Conservation (phyloP, 179 eudicot genomes). For the Nepenthes alata region DNA sequence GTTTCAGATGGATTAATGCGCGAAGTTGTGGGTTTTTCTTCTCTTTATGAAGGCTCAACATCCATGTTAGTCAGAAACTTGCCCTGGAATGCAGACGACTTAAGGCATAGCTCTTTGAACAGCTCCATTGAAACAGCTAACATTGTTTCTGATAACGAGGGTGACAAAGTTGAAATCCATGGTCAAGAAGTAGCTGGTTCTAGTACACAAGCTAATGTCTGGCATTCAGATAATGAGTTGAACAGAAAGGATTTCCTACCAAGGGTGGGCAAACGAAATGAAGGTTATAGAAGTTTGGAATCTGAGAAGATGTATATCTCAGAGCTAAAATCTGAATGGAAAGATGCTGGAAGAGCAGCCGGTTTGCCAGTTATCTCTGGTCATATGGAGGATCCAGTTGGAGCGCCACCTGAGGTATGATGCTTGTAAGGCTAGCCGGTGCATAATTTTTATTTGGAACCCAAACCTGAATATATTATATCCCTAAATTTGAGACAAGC, state of each 20-base stretch:
- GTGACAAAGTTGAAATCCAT: conserved; percentile 40
- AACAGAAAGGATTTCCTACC: conserved; percentile 50
- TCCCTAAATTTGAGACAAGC: too few species aligned
- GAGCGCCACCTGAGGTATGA: conserved; percentile 87
- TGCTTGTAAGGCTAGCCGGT: too few species aligned
- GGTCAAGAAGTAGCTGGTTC: conserved; percentile 28
- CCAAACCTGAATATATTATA: too few species aligned
- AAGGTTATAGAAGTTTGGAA: conserved; percentile 20
- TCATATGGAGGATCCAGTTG: conserved; percentile 43
- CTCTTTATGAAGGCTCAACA: conserved; percentile 26
- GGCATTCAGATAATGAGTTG: conserved; percentile 84
- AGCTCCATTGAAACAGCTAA: conserved; percentile 41
- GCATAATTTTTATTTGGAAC: too few species aligned
- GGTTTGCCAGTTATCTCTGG: conserved; percentile 28
- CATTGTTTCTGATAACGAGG: conserved; percentile 65
- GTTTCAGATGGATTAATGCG: conserved; percentile 77
- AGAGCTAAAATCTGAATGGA: conserved; percentile 24
- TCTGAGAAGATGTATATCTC: conserved; percentile 22
- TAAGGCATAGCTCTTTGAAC: conserved; percentile 30
- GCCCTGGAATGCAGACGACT: conserved; percentile 47
- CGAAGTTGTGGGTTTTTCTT: conserved; percentile 57
- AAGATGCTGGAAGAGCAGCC: conserved; percentile 10
- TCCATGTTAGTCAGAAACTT: conserved; percentile 33
- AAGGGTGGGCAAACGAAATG: conserved; percentile 33
- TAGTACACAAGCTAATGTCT: conserved; percentile 33